Percentiles rank a stretch among this genome's conserved stretches.
Evolutionary conservation across 371 early-diverging fungal genomes (phyloP).

Genomic region (Lichtheimia corymbifera): DNA sequence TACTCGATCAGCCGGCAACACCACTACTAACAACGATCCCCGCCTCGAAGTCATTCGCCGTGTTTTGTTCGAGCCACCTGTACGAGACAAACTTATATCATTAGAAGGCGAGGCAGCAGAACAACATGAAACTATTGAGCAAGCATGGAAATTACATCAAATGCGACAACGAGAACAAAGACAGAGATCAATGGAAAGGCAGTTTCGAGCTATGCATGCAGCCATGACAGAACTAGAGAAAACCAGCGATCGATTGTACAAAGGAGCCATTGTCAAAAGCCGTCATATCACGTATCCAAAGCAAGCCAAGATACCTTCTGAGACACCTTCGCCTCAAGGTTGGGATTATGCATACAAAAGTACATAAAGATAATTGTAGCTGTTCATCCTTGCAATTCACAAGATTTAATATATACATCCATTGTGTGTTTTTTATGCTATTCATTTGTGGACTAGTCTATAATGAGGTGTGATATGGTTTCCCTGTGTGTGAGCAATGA

Average conservation of each 20-base stretch:
- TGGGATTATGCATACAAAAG: conserved; percentile 68
- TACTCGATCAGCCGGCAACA: conserved; percentile 6
- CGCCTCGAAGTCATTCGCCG: conserved; percentile 76
- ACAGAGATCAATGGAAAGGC: conserved; percentile 61
- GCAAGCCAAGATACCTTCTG: conserved; percentile 75
- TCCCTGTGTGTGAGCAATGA: no score
- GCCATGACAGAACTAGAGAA: conserved; percentile 75
- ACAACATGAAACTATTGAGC: conserved; percentile 74
- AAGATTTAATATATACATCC: no score
- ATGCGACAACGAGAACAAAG: conserved; percentile 61
- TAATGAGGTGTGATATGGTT: no score
- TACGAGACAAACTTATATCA: conserved; percentile 22
- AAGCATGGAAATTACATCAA: conserved; percentile 71
- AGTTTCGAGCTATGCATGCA: conserved; percentile 70
- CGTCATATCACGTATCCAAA: conserved; percentile 70
- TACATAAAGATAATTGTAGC: neutral
- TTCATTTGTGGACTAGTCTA: no score
- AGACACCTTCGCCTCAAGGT: conserved; percentile 69
- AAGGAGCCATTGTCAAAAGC: conserved; percentile 67
- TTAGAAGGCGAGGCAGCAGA: conserved; percentile 35
- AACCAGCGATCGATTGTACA: conserved; percentile 63
- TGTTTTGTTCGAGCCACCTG: conserved; percentile 67
- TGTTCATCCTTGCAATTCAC: no score
- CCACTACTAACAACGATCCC: conserved; percentile 36
- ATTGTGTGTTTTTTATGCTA: no score